Evolutionary conservation across 208 protist species (phyloP), one percentile per base, ranked within the genome.

Genomic region (Porcisia deanei): DNA sequence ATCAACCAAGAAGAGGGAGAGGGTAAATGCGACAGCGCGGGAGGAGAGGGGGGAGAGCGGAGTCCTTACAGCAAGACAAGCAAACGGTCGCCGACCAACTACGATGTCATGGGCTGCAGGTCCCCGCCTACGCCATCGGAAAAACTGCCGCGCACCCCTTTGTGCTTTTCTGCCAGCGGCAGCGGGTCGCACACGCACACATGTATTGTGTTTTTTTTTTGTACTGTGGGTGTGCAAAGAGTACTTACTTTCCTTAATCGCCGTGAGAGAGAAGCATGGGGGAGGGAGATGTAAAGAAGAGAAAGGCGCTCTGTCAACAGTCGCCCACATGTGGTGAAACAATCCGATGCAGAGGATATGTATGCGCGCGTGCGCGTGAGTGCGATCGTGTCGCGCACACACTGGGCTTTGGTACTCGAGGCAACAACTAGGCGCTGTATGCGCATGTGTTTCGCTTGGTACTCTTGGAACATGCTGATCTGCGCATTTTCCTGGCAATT

Each of bases 261-360:
- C 16, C 14, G 45, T 16, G 37, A 69, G 22, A 54, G 41, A 63
- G 63, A 49, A 58, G 30, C 30, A 30, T 30, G 30, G 30, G 45
- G 37, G 54, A 16, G 65, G 12, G 65, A 57, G 57, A 49, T 55
- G 41, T 34, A 16, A 63, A 45, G 41, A 72, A 75, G 59, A 74
- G 53, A 75, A 39, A 75, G 43, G 47, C 10, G 10, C 47, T 52
- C 10, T 52, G 5, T 52, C 47, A 52, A 14, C 10, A 52, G 10
- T 52, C 49, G n/a, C 53, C 14, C 25, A 60, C 30, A 64, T 47
- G 30, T n/a, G 18, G 54, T 64, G 4, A n/a, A 6, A 71, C 49
- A 72, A 5, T 3, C 10, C 25, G 52, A 64, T 18, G 14, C 69
- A 49, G 39, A 16, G 60, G 12, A 39, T 1, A 65, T 41, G 60